These are phyloP conservation scores for Malus hybrid DNA, from an alignment of 331 rosid species.

Conservation along the genomic window DNA sequence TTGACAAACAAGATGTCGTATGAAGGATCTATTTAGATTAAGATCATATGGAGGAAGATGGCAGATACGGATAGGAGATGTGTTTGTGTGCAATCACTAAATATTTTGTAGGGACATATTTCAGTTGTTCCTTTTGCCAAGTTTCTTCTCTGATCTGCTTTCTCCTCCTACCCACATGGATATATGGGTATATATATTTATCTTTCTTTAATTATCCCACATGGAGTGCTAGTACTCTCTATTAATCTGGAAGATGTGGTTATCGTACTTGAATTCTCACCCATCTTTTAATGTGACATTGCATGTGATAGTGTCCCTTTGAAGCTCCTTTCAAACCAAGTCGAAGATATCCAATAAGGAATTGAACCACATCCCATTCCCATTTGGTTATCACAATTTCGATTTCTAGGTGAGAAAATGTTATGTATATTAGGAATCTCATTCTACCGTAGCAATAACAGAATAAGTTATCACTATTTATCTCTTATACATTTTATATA, in stretches of 20 bases:
- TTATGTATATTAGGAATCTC: background rate
- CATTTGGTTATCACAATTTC: background rate
- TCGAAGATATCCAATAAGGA: background rate
- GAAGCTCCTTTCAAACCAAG: background rate
- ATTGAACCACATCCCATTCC: conserved; percentile 4
- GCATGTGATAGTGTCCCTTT: conserved; percentile 22
- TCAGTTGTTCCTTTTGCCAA: conserved; percentile 13
- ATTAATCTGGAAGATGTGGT: background rate
- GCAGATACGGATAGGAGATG: conserved; percentile 26
- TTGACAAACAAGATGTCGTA: background rate
- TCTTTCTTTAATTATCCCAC: conserved; percentile 13
- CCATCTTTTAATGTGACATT: background rate
- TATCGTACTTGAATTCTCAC: too few species aligned
- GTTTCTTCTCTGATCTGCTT: background rate
- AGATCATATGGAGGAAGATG: conserved; percentile 28
- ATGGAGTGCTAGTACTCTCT: conserved; percentile 6
- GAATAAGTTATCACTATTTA: background rate
- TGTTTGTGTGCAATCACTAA: background rate
- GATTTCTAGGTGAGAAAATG: too few species aligned
- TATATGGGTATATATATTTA: conserved; percentile 2
- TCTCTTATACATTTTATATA: background rate
- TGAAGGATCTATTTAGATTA: background rate
- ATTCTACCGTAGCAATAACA: background rate
- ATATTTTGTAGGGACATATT: conserved; percentile 29
- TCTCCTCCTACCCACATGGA: conserved; percentile 11